Percentiles rank a stretch among this genome's conserved stretches.
Conservation (phyloP, 495 filamentous ascomycete species). For the Lasiosphaeris hirsuta region DNA sequence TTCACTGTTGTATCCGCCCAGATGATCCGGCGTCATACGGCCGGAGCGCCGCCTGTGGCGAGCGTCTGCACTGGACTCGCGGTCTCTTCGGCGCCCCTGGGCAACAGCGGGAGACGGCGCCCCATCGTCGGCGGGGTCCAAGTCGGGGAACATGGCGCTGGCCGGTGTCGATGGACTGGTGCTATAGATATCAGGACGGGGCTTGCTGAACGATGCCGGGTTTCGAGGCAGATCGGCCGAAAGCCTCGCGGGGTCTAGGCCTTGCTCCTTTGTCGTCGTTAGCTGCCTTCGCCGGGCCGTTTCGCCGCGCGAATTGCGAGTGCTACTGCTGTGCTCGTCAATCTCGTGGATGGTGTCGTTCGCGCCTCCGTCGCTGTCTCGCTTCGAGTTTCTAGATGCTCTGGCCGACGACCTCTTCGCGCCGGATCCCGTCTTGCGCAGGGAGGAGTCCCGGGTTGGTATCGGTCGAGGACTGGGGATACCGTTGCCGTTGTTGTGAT, state of each 20-base stretch:
- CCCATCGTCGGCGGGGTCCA: conserved; percentile 50
- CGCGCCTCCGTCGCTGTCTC: conserved; percentile 33
- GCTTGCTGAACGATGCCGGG: conserved; percentile 16
- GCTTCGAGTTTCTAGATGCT: conserved; percentile 36
- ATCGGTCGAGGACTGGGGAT: conserved; percentile 46
- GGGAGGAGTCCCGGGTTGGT: conserved; percentile 64
- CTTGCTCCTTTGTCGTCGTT: conserved; percentile 12
- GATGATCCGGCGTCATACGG: conserved; percentile 40
- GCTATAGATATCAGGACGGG: conserved; percentile 17
- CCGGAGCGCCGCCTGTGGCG: conserved; percentile 39
- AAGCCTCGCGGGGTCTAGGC: conserved; percentile 27
- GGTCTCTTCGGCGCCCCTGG: conserved; percentile 50
- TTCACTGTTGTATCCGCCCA: conserved; percentile 38
- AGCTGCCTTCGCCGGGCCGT: conserved; percentile 23
- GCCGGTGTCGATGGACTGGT: conserved; percentile 23
- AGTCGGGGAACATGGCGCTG: conserved; percentile 24
- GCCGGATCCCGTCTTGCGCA: conserved; percentile 52
- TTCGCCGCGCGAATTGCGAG: conserved; percentile 16
- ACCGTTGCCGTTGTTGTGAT: background rate
- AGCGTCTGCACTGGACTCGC: conserved; percentile 35
- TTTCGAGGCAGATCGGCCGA: conserved; percentile 24
- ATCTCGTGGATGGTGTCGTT: conserved; percentile 38
- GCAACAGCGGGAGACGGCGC: conserved; percentile 67
- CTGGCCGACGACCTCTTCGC: conserved; percentile 41
- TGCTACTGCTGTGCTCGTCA: conserved; percentile 24